Evolutionary conservation across 441 rosid genomes (phyloP).

Genomic region (Adansonia rubrostipa): DNA sequence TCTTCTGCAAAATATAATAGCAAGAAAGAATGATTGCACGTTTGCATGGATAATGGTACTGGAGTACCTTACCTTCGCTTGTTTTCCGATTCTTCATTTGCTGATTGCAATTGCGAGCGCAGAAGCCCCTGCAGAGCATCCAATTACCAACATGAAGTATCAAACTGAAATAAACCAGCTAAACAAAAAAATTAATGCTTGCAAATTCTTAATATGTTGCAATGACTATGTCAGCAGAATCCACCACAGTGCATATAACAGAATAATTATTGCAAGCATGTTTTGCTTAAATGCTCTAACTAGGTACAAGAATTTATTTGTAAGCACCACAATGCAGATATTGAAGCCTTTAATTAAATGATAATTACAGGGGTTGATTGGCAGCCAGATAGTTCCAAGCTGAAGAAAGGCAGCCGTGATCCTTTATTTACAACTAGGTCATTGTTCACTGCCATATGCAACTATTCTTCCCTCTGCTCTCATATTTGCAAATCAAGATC

Average conservation of each 20-base stretch:
- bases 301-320: conserved; percentile 3
- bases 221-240: conserved; percentile 5
- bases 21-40: neutral
- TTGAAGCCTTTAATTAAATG: conserved; percentile 5
- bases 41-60: conserved; percentile 2
- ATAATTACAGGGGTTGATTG: neutral
- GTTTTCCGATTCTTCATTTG: conserved; percentile 78
- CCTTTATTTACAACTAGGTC: conserved; percentile 9
- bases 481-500: conserved; percentile 5
- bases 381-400: conserved; percentile 7
- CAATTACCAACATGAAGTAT: conserved; percentile 25
- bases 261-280: conserved; percentile 6
- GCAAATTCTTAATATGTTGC: conserved; percentile 6
- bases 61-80: conserved; percentile 61
- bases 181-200: conserved; percentile 2
- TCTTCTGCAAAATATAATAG: neutral
- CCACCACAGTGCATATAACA: conserved; percentile 7
- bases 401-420: neutral
- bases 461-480: neutral
- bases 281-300: neutral
- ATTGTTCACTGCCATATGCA: neutral
- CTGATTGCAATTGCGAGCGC: conserved; percentile 87
- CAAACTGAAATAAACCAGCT: conserved; percentile 14
- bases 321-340: conserved; percentile 2
- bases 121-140: conserved; percentile 68